Conservation (phyloP, 495 filamentous ascomycete species). For the Penicillium fimorum region DNA sequence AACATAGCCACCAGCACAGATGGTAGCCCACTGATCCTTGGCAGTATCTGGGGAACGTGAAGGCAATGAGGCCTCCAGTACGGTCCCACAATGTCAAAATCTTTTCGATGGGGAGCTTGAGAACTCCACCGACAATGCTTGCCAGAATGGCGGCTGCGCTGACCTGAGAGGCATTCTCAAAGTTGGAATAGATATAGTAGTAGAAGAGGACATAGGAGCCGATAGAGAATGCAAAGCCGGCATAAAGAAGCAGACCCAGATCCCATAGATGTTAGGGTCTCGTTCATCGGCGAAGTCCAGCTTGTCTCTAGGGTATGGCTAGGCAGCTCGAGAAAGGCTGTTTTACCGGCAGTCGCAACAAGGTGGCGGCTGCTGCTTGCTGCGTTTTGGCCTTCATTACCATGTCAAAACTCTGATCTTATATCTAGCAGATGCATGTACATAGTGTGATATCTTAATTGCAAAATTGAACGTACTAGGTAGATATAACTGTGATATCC, state of each 20-base stretch:
- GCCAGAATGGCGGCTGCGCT: conserved; percentile 38
- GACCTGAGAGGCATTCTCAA: conserved; percentile 33
- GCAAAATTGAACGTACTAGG: too few species aligned
- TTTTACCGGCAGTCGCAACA: neutral
- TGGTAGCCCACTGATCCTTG: conserved; percentile 42
- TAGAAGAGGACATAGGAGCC: conserved; percentile 23
- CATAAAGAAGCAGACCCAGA: conserved; percentile 47
- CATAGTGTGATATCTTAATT: too few species aligned
- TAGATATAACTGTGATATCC: too few species aligned
- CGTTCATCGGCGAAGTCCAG: neutral
- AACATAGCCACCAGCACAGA: conserved; percentile 39
- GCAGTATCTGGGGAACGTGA: conserved; percentile 20
- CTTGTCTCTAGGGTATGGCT: neutral
- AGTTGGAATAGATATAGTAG: conserved; percentile 33
- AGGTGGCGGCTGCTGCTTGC: too few species aligned
- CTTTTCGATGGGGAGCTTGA: conserved; percentile 66
- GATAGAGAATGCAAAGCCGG: conserved; percentile 40
- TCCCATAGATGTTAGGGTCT: conserved; percentile 22
- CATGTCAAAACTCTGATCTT: too few species aligned
- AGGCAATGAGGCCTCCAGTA: conserved; percentile 50
- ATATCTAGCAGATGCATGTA: too few species aligned
- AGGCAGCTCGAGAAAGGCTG: neutral
- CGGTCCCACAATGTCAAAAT: conserved; percentile 65
- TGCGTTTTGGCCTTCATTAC: too few species aligned
- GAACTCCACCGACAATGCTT: conserved; percentile 60